Base-by-base conservation (phyloP, 2,329 filamentous ascomycete genomes). In the Ustulina deusta region DNA sequence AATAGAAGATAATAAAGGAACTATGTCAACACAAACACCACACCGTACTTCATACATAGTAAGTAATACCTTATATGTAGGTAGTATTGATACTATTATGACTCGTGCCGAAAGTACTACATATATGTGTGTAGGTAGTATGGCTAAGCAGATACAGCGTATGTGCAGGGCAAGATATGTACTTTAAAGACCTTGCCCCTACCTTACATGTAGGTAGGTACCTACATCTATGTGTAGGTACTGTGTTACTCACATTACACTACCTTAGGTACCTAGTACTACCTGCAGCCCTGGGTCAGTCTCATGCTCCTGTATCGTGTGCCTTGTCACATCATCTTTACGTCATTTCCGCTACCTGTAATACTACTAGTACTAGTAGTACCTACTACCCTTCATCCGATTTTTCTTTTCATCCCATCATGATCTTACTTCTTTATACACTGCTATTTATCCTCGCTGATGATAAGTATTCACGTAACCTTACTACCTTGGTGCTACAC, bases 251-350 rank as follows among this genome's bases (percentile, higher is more conserved):
- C 49, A 69, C 32, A 55, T 34, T 51, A 57, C 49, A 38, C 49
- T 68, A 61, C n/a, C n/a, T n/a, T n/a, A n/a, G n/a, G n/a, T n/a
- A n/a, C n/a, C n/a, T n/a, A n/a, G n/a, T n/a, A 55, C 72, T 49
- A 60, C 66, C 64, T 67, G 54, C 61, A 58, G 52, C 65, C 56
- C 66, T 65, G 42, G 49, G 27, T 11, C 29, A 34, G 49, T 60
- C 55, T 46, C 38, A 60, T 60, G 40, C 46, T 51, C 59, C 58
- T 60, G 32, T 40, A 60, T 65, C 62, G 62, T 40, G 51, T 69
- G 64, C 59, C 59, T 71, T 49, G 66, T 75, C 72, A 70, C 72
- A 69, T 74, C 73, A 76, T 68, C 66, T 71, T 68, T 67, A 76
- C 74, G 73, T 75, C 74, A 76, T 75, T 64, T 40, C 63, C 68